Evolutionary conservation across 1,284 basidiomycete species (phyloP).

Genomic region (Megacollybia platyphylla): DNA sequence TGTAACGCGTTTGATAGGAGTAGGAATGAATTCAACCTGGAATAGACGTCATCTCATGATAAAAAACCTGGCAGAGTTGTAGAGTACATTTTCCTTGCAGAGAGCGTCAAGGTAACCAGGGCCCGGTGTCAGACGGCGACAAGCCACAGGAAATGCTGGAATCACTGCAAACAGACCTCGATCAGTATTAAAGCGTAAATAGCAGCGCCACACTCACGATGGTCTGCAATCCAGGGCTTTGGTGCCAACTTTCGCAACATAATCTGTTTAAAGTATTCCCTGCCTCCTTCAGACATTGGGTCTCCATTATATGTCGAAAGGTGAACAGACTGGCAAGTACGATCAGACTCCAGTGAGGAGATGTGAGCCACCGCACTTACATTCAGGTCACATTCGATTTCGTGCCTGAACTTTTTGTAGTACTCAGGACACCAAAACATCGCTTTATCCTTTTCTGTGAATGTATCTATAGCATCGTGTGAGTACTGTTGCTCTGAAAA

Average conservation of each 20-base stretch:
- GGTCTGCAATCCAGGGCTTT: conserved; percentile 47
- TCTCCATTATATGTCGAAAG: conserved; percentile 29
- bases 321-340: conserved; percentile 26
- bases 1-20: conserved; percentile 35
- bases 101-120: conserved; percentile 56
- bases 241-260: conserved; percentile 40
- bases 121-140: conserved; percentile 49
- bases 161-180: conserved; percentile 25
- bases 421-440: conserved; percentile 31
- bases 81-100: conserved; percentile 40
- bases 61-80: neutral
- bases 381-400: conserved; percentile 39
- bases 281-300: conserved; percentile 25
- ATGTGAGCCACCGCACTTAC: conserved; percentile 17
- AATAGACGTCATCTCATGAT: neutral
- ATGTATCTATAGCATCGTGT: conserved; percentile 21
- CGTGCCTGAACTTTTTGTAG: conserved; percentile 36
- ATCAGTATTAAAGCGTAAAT: neutral
- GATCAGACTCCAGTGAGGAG: neutral
- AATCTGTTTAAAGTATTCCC: conserved; percentile 24
- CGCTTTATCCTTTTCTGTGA: conserved; percentile 40
- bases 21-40: conserved; percentile 42
- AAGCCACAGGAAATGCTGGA: conserved; percentile 44
- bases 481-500: neutral
- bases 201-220: conserved; percentile 21